Evolutionary conservation across 129 eudicot genomes (phyloP).

Genomic region (Smallanthus sonchifolius): DNA sequence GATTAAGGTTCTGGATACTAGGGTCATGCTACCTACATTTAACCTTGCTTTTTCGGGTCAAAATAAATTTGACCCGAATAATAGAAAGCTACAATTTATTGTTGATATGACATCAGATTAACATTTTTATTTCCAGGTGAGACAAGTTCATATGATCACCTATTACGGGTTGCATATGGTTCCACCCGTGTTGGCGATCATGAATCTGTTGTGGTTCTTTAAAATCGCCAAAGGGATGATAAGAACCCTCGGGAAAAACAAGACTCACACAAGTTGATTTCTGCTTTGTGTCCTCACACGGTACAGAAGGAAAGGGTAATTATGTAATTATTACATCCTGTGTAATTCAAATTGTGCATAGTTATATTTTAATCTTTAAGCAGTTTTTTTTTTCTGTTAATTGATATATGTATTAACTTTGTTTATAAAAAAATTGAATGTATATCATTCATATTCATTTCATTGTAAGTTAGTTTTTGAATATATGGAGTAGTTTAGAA

Average conservation of each 20-base stretch:
- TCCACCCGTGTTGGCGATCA: constrained; percentile 50
- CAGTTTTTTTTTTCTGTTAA: background rate
- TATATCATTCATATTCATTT: background rate
- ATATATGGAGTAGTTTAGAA: background rate
- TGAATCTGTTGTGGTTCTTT: constrained; percentile 86
- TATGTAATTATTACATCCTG: constrained; percentile 28
- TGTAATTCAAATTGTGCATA: constrained; percentile 26
- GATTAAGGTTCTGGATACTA: background rate
- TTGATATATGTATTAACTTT: background rate
- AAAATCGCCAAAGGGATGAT: constrained; percentile 83
- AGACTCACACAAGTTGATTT: constrained; percentile 40
- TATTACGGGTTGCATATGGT: constrained; percentile 51
- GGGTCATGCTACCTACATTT: background rate
- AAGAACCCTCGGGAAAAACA: constrained; percentile 62
- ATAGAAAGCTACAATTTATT: background rate
- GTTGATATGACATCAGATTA: background rate
- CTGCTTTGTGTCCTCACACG: background rate
- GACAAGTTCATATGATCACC: constrained; percentile 47
- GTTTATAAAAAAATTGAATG: background rate
- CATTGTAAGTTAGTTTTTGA: background rate
- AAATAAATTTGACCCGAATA: background rate
- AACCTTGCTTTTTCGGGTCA: too few relatives aligned
- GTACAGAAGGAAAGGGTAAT: constrained; percentile 37
- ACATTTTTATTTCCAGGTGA: constrained; percentile 46
- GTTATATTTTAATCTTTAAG: constrained; percentile 13